Percentiles rank a stretch among this genome's conserved stretches.
phyloP scores from a whole-genome alignment of 2,329 filamentous ascomycete species.

The Aspergillus costaricaensis region DNA sequence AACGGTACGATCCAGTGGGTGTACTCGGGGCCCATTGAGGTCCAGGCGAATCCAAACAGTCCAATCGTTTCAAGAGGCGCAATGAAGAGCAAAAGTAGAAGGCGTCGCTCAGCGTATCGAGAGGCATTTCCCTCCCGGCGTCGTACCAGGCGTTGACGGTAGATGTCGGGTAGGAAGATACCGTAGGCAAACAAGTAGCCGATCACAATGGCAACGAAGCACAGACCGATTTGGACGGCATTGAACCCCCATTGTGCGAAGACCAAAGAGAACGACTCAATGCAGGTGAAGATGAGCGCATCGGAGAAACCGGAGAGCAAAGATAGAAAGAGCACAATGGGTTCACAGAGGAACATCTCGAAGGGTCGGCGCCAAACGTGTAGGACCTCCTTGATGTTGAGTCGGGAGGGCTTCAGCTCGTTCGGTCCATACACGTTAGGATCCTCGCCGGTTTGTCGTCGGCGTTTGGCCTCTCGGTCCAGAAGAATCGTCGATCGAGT shows the following conservation, averaged over 20 bases:
- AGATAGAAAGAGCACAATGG: constrained; percentile 70
- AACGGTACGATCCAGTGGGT: constrained; percentile 69
- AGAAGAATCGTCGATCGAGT: constrained; percentile 60
- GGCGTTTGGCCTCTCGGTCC: constrained; percentile 59
- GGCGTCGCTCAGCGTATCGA: constrained; percentile 63
- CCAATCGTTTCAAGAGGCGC: constrained; percentile 65
- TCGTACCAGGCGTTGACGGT: constrained; percentile 40
- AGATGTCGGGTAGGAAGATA: constrained; percentile 56
- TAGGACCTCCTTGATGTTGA: constrained; percentile 44
- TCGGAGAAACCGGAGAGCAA: constrained; percentile 73
- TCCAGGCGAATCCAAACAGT: constrained; percentile 70
- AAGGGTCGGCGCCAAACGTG: constrained; percentile 66
- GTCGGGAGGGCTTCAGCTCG: constrained; percentile 51
- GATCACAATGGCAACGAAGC: constrained; percentile 43
- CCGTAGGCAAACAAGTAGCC: constrained; percentile 59
- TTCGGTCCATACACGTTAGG: constrained; percentile 68
- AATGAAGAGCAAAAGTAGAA: constrained; percentile 65
- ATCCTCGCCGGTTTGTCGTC: constrained; percentile 53
- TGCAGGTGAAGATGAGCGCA: constrained; percentile 75
- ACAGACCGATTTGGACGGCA: constrained; percentile 23
- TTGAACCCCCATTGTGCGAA: constrained; percentile 27
- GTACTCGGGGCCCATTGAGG: constrained; percentile 63
- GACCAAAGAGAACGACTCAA: constrained; percentile 69
- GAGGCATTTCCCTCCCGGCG: constrained; percentile 49
- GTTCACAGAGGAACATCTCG: constrained; percentile 72